Conservation (phyloP, 2,329 filamentous ascomycete species). For the Teratosphaeria nubilosa region DNA sequence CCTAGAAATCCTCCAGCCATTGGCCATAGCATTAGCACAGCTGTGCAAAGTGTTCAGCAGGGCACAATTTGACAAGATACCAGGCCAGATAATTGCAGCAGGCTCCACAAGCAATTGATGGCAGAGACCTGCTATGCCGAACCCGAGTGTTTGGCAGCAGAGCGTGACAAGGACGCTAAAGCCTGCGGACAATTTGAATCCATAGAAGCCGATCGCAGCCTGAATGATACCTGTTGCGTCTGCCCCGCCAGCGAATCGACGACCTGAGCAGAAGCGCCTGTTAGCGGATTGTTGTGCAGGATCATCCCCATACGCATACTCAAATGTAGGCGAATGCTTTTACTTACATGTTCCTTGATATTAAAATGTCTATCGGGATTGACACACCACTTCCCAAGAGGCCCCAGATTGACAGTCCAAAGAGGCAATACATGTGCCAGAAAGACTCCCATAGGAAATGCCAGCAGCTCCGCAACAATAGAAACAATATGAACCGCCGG, state of each 20-base stretch:
- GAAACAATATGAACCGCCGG: conserved; percentile 83
- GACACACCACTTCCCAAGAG: conserved; percentile 27
- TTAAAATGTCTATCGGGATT: conserved; percentile 39
- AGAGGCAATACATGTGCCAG: conserved; percentile 63
- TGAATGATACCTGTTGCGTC: conserved; percentile 51
- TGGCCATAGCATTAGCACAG: conserved; percentile 69
- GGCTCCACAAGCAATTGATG: conserved; percentile 73
- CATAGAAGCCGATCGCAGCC: conserved; percentile 81
- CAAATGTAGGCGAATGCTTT: not conserved
- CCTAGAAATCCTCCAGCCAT: conserved; percentile 55
- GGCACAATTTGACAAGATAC: conserved; percentile 75
- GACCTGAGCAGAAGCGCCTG: conserved; percentile 9
- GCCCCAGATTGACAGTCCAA: conserved; percentile 40
- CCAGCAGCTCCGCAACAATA: conserved; percentile 75
- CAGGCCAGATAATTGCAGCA: conserved; percentile 85
- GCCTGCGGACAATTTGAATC: conserved; percentile 62
- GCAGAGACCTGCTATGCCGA: conserved; percentile 74
- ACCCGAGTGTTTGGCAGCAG: conserved; percentile 78
- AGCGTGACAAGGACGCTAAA: conserved; percentile 78
- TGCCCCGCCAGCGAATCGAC: conserved; percentile 50
- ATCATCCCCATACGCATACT: no score
- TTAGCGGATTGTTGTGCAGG: not conserved
- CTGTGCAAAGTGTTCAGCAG: conserved; percentile 76
- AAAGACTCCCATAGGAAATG: conserved; percentile 69
- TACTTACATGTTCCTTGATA: conserved; percentile 42